phyloP scores from a whole-genome alignment of 2,329 filamentous ascomycete genomes.

The Phyllosticta citriasiana region DNA sequence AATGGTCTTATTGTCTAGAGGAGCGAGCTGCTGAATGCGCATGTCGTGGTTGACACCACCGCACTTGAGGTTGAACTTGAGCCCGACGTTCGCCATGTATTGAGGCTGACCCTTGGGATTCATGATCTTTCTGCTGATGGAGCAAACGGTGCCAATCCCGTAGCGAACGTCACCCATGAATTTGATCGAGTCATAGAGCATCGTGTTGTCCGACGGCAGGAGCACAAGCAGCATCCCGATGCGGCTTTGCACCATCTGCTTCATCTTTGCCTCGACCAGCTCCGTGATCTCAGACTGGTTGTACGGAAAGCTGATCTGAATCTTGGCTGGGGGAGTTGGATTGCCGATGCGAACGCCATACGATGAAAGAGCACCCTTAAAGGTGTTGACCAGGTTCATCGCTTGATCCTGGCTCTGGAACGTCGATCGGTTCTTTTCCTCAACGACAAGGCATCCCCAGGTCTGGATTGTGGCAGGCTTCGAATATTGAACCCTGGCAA shows the following conservation, averaged over 20 bases:
- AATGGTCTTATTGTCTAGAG: conserved; percentile 64
- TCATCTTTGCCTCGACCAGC: neutral
- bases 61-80: conserved; percentile 48
- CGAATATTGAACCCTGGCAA: conserved; percentile 33
- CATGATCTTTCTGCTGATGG: conserved; percentile 28
- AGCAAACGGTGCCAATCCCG: conserved; percentile 18
- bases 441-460: conserved; percentile 25
- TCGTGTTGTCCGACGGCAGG: conserved; percentile 21
- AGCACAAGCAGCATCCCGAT: conserved; percentile 18
- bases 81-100: conserved; percentile 26
- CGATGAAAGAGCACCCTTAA: neutral
- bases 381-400: neutral
- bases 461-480: conserved; percentile 14
- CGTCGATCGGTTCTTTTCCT: conserved; percentile 10
- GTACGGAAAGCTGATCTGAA: neutral
- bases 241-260: conserved; percentile 2
- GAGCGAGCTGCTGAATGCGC: conserved; percentile 40
- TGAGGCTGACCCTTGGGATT: conserved; percentile 22
- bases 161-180: conserved; percentile 15
- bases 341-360: conserved; percentile 3
- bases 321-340: conserved; percentile 2
- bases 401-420: conserved; percentile 2
- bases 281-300: conserved; percentile 3
- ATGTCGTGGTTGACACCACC: conserved; percentile 53
- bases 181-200: conserved; percentile 22